Evolutionary conservation across 2,329 filamentous ascomycete species (phyloP).

Genomic region (Dothidotthia symphoricarpi): DNA sequence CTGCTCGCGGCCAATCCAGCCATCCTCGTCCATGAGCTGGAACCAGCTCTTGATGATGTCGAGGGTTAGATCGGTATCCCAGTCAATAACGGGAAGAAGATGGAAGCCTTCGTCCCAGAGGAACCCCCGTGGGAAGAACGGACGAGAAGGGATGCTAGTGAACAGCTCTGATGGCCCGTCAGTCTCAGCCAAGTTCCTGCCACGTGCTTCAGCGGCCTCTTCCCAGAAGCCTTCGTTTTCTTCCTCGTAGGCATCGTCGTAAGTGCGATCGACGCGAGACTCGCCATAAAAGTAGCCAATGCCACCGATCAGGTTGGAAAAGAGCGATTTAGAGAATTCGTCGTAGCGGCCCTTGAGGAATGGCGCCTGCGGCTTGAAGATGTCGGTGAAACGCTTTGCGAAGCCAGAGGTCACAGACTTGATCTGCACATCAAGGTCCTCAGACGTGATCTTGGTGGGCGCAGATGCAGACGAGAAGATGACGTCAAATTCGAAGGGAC

Average conservation of each 20-base stretch:
- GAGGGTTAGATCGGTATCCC: slow-evolving; percentile 79
- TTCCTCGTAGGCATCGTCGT: slow-evolving; percentile 91
- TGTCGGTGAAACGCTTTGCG: slow-evolving; percentile 67
- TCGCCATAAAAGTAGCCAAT: slow-evolving; percentile 94
- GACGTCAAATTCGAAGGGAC: slow-evolving; percentile 87
- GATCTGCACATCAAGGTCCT: slow-evolving; percentile 70
- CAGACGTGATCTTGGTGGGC: slow-evolving; percentile 51
- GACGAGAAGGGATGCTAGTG: slow-evolving; percentile 84
- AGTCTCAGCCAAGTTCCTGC: slow-evolving; percentile 63
- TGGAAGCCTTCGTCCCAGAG: slow-evolving; percentile 99
- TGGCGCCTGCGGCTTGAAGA: slow-evolving; percentile 72
- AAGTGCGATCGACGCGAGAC: slow-evolving; percentile 83
- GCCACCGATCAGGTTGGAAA: slow-evolving; percentile 90
- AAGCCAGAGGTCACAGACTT: slow-evolving; percentile 66
- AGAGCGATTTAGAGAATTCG: slow-evolving; percentile 81
- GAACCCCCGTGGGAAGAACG: slow-evolving; percentile 96
- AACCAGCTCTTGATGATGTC: slow-evolving; percentile 96
- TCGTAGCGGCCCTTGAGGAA: slow-evolving; percentile 72
- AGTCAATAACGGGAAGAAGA: slow-evolving; percentile 84
- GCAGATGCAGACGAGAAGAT: slow-evolving; percentile 80
- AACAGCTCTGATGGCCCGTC: slow-evolving; percentile 88
- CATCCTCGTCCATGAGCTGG: slow-evolving; percentile 91
- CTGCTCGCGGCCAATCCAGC: slow-evolving; percentile 96
- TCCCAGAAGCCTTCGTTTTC: slow-evolving; percentile 96
- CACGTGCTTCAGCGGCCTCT: slow-evolving; percentile 77